These are phyloP conservation scores for Cordyceps javanica DNA, from an alignment of 2,329 filamentous ascomycete genomes.

Conservation along the genomic window DNA sequence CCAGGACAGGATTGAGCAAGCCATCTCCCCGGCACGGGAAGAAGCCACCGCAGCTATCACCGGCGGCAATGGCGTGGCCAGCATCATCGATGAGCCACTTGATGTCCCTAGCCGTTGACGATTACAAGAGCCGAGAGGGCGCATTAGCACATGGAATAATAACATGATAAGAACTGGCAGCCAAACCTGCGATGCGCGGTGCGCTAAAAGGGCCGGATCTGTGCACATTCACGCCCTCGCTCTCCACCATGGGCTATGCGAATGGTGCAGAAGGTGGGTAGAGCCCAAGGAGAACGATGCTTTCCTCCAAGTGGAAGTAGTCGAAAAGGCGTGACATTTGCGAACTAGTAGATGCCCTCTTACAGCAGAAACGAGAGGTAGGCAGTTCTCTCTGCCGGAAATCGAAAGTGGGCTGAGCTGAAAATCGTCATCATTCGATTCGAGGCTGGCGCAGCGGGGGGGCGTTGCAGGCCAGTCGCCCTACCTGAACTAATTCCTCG, in stretches of 20 bases:
- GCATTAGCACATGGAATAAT: not conserved
- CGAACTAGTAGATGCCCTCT: not conserved
- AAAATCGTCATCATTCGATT: not conserved
- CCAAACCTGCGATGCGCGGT: not conserved
- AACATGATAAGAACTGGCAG: not conserved
- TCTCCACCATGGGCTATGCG: not conserved
- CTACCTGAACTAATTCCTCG: not conserved
- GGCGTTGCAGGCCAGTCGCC: not conserved
- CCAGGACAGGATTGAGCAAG: not conserved
- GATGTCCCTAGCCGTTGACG: not conserved
- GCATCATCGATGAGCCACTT: not conserved
- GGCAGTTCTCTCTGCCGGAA: not conserved
- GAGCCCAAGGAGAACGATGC: not conserved
- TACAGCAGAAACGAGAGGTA: not conserved
- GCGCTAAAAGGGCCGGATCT: not conserved
- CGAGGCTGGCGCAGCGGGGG: not conserved
- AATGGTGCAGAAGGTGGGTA: not conserved
- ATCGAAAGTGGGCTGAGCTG: conserved; percentile 2
- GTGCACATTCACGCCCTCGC: not conserved
- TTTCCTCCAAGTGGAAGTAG: not conserved
- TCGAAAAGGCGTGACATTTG: not conserved
- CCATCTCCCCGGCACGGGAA: not conserved
- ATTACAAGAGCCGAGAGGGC: not conserved
- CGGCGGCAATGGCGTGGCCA: not conserved
- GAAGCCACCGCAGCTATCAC: not conserved